Evolutionary conservation across 1,139 yeast genomes (phyloP), one percentile per base, ranked within the genome.

Genomic region (Sugiyamaella pinicola): DNA sequence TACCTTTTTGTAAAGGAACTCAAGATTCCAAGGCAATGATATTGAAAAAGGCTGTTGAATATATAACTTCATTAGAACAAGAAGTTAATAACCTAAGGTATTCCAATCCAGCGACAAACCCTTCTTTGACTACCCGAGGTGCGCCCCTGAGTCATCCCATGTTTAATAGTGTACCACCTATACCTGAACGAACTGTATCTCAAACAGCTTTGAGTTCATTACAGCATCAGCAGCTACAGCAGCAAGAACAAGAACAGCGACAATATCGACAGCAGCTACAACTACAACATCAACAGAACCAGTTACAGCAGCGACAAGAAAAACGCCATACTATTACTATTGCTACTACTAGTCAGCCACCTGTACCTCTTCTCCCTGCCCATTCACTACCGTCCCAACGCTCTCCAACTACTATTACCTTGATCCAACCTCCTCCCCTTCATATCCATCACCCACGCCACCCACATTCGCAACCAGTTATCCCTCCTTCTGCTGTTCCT

Each of bases 21-120:
- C 74, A 71, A 57, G 78, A 74, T 55, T 74, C 78, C 10, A 75
- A 75, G 59, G 77, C 78, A 0, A 69, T 69, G 52, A 70, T 73
- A n/a, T 63, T 74, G 49, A 69, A 67, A 41, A 73, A 73, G 58
- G 70, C 75, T 1, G 73, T 70, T 2, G 75, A 72, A 47, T 73
- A 74, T 58, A 74, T 74, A 45, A 68, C 70, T 41, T 57, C 66
- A 4, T 62, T 75, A 39, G 75, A 74, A 45, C 66, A 63, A 47
- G 69, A 66, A 49, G 52, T 65, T 3, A 19, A 53, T 21, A 54
- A 42, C 21, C 47, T 57, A 17, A 51, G 67, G 7, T 60, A 59
- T 42, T 17, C 21, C 22, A 15, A 13, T 10, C 24, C 43, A 13
- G 13, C 43, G 9, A 8, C 33, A 6, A 12, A 7, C 19, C 4